These are phyloP conservation scores for Carex cristatella DNA, from an alignment of 176 grass and related monocot species.

Conservation along the genomic window DNA sequence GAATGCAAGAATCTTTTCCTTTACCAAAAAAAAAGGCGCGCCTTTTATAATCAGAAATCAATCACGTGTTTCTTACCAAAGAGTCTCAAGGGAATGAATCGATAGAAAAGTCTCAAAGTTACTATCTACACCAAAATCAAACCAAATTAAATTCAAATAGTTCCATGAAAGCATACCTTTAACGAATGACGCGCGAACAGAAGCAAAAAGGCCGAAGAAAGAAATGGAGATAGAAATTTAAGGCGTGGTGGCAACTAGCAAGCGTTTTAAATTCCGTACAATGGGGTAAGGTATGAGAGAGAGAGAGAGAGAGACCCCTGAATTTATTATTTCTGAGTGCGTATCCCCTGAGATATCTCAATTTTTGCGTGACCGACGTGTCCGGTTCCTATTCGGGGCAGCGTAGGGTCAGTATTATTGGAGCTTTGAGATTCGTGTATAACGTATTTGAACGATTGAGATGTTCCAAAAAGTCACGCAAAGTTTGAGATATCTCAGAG, in stretches of 20 bases:
- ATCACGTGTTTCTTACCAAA: constrained; percentile 20
- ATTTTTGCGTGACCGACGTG: no score
- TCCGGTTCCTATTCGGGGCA: no score
- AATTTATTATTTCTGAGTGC: not conserved
- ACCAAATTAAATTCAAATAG: not conserved
- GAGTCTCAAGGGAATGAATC: constrained; percentile 18
- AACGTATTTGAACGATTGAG: no score
- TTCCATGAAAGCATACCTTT: constrained; percentile 8
- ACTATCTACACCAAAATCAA: not conserved
- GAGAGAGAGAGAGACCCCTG: not conserved
- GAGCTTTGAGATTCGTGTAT: no score
- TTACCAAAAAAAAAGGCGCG: not conserved
- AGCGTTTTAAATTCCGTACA: constrained; percentile 2
- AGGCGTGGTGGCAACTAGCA: not conserved
- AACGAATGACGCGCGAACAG: not conserved
- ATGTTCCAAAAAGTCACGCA: no score
- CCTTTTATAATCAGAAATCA: constrained; percentile 10
- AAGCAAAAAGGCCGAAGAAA: not conserved
- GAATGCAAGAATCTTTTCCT: not conserved
- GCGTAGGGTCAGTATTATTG: no score
- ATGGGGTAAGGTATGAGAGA: not conserved
- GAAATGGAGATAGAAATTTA: not conserved
- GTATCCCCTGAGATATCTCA: no score
- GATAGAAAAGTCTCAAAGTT: constrained; percentile 16
- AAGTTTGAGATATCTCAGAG: no score